Evolutionary conservation across 352 stramenopile species (phyloP).

Genomic region (Phytophthora brassicae): DNA sequence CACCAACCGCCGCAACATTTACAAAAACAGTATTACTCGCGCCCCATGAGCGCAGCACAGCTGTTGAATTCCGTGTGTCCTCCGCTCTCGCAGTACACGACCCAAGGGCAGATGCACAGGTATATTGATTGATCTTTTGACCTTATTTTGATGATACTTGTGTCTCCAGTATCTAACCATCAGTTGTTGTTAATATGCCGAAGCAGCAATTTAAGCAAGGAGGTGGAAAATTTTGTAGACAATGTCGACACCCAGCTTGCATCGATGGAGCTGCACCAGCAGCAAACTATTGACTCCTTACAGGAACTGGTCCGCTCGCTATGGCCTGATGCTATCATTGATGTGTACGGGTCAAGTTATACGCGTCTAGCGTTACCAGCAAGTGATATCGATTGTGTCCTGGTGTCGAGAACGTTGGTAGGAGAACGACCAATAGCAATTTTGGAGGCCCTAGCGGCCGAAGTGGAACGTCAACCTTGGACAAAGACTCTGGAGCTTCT

Average conservation of each 20-base stretch:
- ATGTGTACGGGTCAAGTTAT: constrained; percentile 96
- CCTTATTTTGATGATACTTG: background rate
- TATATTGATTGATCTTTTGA: constrained; percentile 17
- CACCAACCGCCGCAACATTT: constrained; percentile 22
- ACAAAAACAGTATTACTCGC: constrained; percentile 12
- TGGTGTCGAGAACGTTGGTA: constrained; percentile 80
- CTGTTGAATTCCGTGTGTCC: constrained; percentile 22
- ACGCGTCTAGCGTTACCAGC: constrained; percentile 93
- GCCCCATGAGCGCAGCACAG: constrained; percentile 6
- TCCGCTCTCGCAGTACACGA: constrained; percentile 23
- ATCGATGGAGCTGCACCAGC: constrained; percentile 42
- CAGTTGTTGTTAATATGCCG: constrained; percentile 4
- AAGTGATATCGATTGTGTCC: constrained; percentile 97
- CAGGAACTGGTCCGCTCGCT: constrained; percentile 51
- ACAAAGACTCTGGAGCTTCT: constrained; percentile 92
- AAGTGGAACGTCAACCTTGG: constrained; percentile 80
- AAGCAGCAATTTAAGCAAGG: constrained; percentile 45
- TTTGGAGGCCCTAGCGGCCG: constrained; percentile 88
- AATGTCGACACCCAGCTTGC: constrained; percentile 46
- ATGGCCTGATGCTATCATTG: constrained; percentile 91
- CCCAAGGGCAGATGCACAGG: constrained; percentile 40
- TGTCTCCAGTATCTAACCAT: constrained; percentile 7
- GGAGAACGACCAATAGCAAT: constrained; percentile 83
- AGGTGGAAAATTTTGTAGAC: constrained; percentile 59
- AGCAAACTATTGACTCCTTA: constrained; percentile 50